Evolutionary conservation across 768 basidiomycete species (phyloP), one percentile per base, ranked within the genome.

Genomic region (Tricholoma bakamatsutake): DNA sequence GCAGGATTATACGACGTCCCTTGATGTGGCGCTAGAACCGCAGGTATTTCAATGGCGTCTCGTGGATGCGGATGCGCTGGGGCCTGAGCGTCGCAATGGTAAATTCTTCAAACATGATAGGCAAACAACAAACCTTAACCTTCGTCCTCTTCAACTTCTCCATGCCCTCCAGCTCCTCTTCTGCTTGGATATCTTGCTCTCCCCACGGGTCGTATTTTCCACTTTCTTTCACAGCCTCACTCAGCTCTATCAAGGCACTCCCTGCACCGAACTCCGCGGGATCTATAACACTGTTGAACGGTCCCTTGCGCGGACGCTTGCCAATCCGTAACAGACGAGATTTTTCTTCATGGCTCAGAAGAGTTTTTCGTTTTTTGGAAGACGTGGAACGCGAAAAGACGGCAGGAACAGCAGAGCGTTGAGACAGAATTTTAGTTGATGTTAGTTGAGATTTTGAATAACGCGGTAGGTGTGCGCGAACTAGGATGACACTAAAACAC

Each of bases 1-100:
- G 84, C 83, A 0, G 94, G 94, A 66, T 97, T 97, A 67, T 98
- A 98, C 15, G 92, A 94, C 3, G 87, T 80, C 17, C 94, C 94
- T 31, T 82, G 83, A 60, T 90, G 90, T 0, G 94, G 94, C 3
- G 83, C 71, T 1, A 73, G 62, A 0, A 93, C 80, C 0, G 90
- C 87, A 1, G 87, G 82, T 0, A 88, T 60, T 8, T 79, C 75
- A 57, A 91, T 91, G 18, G 68, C 54, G 18, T 80, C 80, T 42
- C 68, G 78, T 0, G 78, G 77, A 53, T 79, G 75, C 9, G 66
- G 64, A 3, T 74, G 67, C 0, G 71, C 61, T 5, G 86, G 85
- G 42, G 79, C 72, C 83, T 87, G 56, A 4, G n/a, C 5, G 12
- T 40, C 37, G 3, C 15, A 52, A 10, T 17, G 7, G 15, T 48